Percentiles rank a stretch among this genome's conserved stretches.
phyloP scores from a whole-genome alignment of 805 yeast genomes.

The Yamadazyma sp. region DNA sequence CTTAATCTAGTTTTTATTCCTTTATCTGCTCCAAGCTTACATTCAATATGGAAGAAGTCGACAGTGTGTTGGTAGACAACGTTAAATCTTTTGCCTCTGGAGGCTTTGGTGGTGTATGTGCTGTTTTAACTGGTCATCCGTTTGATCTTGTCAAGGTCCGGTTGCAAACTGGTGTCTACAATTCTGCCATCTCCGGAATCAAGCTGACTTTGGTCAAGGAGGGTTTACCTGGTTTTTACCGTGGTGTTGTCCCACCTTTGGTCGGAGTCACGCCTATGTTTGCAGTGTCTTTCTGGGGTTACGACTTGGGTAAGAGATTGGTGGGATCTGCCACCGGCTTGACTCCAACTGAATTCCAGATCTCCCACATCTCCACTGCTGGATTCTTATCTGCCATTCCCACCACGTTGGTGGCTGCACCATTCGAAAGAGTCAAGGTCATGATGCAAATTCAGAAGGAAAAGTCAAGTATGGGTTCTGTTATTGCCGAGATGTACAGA shows the following conservation, averaged over 20 bases:
- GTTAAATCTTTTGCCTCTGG: constrained; percentile 87
- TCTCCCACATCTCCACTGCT: constrained; percentile 79
- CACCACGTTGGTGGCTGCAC: constrained; percentile 95
- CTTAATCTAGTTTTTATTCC: too few relatives aligned
- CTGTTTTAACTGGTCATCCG: constrained; percentile 95
- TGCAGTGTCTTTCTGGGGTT: constrained; percentile 98
- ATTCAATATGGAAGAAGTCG: constrained; percentile 43
- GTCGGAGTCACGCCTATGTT: constrained; percentile 98
- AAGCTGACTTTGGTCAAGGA: constrained; percentile 66
- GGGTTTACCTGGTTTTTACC: constrained; percentile 78
- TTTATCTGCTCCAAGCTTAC: constrained; percentile 3
- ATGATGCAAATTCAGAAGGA: constrained; percentile 77
- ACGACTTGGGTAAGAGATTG: constrained; percentile 83
- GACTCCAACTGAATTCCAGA: constrained; percentile 47
- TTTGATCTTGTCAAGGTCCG: constrained; percentile 92
- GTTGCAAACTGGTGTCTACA: constrained; percentile 77
- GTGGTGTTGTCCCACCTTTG: constrained; percentile 93
- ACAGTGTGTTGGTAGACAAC: constrained; percentile 63
- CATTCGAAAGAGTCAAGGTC: constrained; percentile 94
- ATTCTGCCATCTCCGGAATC: constrained; percentile 66
- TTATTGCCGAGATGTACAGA: constrained; percentile 64
- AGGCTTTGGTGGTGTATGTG: constrained; percentile 95
- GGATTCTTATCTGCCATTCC: constrained; percentile 95
- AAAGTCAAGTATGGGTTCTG: constrained; percentile 53
- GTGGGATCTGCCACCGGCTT: constrained; percentile 50